These are phyloP conservation scores for Phaeosphaeriaceae sp. DNA, from an alignment of 2,329 filamentous ascomycete species.

Conservation along the genomic window DNA sequence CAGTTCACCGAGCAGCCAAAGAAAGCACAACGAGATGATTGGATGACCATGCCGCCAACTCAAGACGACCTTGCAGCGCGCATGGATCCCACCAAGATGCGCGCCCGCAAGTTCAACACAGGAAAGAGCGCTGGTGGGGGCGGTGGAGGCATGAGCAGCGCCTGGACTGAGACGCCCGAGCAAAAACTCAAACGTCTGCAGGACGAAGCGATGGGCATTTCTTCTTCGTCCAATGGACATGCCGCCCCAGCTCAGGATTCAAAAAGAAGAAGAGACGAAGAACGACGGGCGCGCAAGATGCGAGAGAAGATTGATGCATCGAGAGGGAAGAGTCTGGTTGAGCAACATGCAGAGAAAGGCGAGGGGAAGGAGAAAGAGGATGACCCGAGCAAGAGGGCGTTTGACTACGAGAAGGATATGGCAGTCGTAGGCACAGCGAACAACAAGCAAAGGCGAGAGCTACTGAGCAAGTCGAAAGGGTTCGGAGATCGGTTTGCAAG, in stretches of 20 bases:
- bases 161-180: conserved; percentile 93
- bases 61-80: conserved; percentile 63
- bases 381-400: conserved; percentile 87
- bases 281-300: conserved; percentile 59
- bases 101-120: conserved; percentile 82
- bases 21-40: conserved; percentile 75
- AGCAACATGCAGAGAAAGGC: conserved; percentile 55
- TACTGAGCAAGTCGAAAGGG: conserved; percentile 80
- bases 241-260: conserved; percentile 35
- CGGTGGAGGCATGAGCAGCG: conserved; percentile 60
- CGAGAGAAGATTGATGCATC: conserved; percentile 62
- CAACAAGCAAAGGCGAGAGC: conserved; percentile 75
- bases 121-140: conserved; percentile 64
- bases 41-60: conserved; percentile 61
- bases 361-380: conserved; percentile 74
- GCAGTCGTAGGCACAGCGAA: conserved; percentile 76
- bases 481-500: conserved; percentile 84
- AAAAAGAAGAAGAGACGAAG: conserved; percentile 49
- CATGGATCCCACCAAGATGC: conserved; percentile 83
- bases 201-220: conserved; percentile 81
- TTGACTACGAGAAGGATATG: conserved; percentile 96
- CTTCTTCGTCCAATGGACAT: conserved; percentile 48
- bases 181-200: conserved; percentile 83
- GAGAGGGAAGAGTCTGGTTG: conserved; percentile 55
- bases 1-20: conserved; percentile 39